Percentiles rank a stretch among this genome's conserved stretches.
These are phyloP conservation scores for Ajuga reptans DNA, from an alignment of 305 asterid species.

Conservation along the genomic window DNA sequence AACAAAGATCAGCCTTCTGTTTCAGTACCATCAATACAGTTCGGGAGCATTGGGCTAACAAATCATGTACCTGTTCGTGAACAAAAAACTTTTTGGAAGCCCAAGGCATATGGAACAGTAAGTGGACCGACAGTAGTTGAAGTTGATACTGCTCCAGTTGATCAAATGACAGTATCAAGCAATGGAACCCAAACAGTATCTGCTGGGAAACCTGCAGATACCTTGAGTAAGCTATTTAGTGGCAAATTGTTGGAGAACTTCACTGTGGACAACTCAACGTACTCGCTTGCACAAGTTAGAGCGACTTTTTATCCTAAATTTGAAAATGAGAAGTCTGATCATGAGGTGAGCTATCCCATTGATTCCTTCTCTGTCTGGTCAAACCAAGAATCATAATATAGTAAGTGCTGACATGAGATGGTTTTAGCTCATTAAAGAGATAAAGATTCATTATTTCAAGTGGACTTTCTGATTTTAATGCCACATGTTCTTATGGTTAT, in stretches of 20 bases:
- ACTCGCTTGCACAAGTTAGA: constrained; percentile 62
- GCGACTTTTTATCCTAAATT: constrained; percentile 96
- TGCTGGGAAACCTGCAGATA: constrained; percentile 31
- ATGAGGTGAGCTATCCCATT: constrained; percentile 52
- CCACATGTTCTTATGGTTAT: neutral
- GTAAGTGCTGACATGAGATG: neutral
- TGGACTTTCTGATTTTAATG: constrained; percentile 10
- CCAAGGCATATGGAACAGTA: constrained; percentile 59
- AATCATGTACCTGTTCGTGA: constrained; percentile 34
- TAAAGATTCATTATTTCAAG: constrained; percentile 10
- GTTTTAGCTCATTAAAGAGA: neutral
- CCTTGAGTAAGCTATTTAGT: constrained; percentile 44
- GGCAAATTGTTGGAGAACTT: constrained; percentile 58
- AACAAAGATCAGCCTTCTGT: constrained; percentile 33
- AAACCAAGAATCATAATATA: neutral
- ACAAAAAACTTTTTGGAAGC: constrained; percentile 50
- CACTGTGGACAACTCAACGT: constrained; percentile 65
- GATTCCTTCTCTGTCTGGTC: constrained; percentile 9
- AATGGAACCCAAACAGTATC: constrained; percentile 32
- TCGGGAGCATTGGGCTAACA: constrained; percentile 34
- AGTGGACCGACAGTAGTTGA: constrained; percentile 32
- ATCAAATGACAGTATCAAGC: constrained; percentile 19
- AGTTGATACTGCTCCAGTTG: constrained; percentile 32
- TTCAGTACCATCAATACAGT: constrained; percentile 33
- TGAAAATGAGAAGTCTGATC: constrained; percentile 96